Percentiles rank a stretch among this genome's conserved stretches.
Evolutionary conservation across 306 rosid species (phyloP).

Genomic region (Amphicarpaea edgeworthii): DNA sequence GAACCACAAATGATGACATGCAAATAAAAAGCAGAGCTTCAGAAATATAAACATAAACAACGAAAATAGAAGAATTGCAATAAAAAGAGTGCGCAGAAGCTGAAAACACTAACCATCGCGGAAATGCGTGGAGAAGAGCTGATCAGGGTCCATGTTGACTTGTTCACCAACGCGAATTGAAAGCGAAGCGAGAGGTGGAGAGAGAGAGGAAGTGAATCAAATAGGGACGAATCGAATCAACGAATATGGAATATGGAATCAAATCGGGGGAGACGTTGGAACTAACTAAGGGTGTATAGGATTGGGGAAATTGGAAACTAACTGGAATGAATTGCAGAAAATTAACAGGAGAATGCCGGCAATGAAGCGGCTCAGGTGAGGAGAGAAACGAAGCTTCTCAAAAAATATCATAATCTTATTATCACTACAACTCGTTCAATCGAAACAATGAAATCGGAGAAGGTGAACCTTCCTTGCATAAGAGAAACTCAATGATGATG

Average conservation of each 20-base stretch:
- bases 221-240: neutral
- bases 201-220: neutral
- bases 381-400: constrained; percentile 55
- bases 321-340: constrained; percentile 61
- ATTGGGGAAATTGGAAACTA: constrained; percentile 61
- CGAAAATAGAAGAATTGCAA: neutral
- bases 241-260: neutral
- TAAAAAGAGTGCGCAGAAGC: neutral
- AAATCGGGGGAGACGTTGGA: no score
- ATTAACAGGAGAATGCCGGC: constrained; percentile 64
- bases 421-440: neutral
- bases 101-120: constrained; percentile 55
- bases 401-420: constrained; percentile 56
- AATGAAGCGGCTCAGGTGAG: constrained; percentile 67
- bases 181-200: neutral
- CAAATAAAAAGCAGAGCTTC: no score
- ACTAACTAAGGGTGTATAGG: constrained; percentile 62
- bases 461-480: constrained; percentile 52
- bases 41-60: neutral
- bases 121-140: constrained; percentile 47
- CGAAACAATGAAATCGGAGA: constrained; percentile 1
- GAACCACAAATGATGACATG: no score
- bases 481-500: constrained; percentile 1
- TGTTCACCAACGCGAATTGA: neutral
- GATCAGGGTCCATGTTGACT: constrained; percentile 54